Percentiles rank a stretch among this genome's conserved stretches.
phyloP scores from a whole-genome alignment of 768 basidiomycete genomes.

The Lepiota subincarnata region DNA sequence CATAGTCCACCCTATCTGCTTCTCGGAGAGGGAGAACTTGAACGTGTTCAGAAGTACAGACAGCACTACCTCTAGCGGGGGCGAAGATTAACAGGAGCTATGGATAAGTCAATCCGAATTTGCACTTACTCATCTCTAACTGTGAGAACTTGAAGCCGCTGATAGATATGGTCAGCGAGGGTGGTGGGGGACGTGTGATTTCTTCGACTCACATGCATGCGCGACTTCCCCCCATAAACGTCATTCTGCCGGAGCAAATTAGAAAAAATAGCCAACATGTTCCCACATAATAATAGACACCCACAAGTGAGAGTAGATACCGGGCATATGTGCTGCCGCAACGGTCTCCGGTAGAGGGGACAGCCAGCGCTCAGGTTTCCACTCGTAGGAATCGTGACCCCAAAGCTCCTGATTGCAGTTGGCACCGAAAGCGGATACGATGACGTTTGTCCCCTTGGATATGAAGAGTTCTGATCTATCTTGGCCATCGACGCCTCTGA shows the following conservation, averaged over 20 bases:
- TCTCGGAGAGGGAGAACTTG: slow-evolving; percentile 20
- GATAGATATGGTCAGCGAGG: neutral
- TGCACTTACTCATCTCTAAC: slow-evolving; percentile 45
- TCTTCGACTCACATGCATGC: slow-evolving; percentile 14
- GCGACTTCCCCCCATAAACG: slow-evolving; percentile 17
- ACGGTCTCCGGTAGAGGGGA: slow-evolving; percentile 30
- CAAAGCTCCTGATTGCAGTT: slow-evolving; percentile 32
- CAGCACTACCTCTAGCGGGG: slow-evolving; percentile 21
- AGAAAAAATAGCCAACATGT: neutral
- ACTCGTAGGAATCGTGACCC: slow-evolving; percentile 33
- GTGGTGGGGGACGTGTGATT: neutral
- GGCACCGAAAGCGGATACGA: slow-evolving; percentile 21
- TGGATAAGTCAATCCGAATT: neutral
- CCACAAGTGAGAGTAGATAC: slow-evolving; percentile 16
- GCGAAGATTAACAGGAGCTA: neutral
- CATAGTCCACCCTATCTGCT: slow-evolving; percentile 26
- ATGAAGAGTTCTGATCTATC: slow-evolving; percentile 22
- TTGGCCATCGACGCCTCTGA: slow-evolving; percentile 24
- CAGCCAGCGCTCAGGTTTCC: slow-evolving; percentile 38
- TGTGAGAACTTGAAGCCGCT: slow-evolving; percentile 54
- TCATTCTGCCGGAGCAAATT: slow-evolving; percentile 14
- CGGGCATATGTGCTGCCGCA: slow-evolving; percentile 14
- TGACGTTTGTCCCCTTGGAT: slow-evolving; percentile 23
- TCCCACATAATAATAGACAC: neutral
- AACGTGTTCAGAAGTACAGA: slow-evolving; percentile 17